These are phyloP conservation scores for Plasmopara halstedii DNA, from an alignment of 352 stramenopile genomes.

Conservation along the genomic window DNA sequence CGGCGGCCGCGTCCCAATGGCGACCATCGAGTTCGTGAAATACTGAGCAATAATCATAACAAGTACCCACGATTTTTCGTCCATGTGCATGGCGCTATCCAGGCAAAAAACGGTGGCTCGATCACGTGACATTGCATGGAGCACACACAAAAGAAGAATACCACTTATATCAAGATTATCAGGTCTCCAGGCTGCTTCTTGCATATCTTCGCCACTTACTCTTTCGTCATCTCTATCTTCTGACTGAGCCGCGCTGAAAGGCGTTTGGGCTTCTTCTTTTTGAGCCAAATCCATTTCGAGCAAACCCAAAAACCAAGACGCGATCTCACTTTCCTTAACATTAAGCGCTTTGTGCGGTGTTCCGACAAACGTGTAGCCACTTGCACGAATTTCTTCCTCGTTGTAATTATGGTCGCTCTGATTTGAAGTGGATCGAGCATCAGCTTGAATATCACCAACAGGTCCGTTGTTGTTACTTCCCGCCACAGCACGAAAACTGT, in stretches of 20 bases:
- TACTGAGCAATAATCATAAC: slow-evolving; percentile 77
- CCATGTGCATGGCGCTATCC: slow-evolving; percentile 84
- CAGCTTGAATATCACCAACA: not conserved
- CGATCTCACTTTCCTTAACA: slow-evolving; percentile 62
- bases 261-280: slow-evolving; percentile 19
- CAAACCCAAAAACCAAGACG: slow-evolving; percentile 57
- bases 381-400: slow-evolving; percentile 16
- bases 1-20: slow-evolving; percentile 62
- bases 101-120: slow-evolving; percentile 66
- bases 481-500: not conserved
- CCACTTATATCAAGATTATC: slow-evolving; percentile 61
- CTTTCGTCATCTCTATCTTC: slow-evolving; percentile 5
- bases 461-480: slow-evolving; percentile 1
- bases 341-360: slow-evolving; percentile 20
- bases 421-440: slow-evolving; percentile 6
- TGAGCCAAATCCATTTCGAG: slow-evolving; percentile 53
- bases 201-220: slow-evolving; percentile 20
- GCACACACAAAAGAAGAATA: slow-evolving; percentile 65
- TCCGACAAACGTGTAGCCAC: slow-evolving; percentile 15
- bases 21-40: slow-evolving; percentile 78
- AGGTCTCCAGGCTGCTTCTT: slow-evolving; percentile 52
- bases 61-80: slow-evolving; percentile 81
- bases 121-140: slow-evolving; percentile 72
- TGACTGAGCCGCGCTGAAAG: slow-evolving; percentile 1
- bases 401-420: slow-evolving; percentile 20